Percentiles rank a stretch among this genome's conserved stretches.
phyloP scores from a whole-genome alignment of 2,329 filamentous ascomycete genomes.

The Dactylellina haptotyla region DNA sequence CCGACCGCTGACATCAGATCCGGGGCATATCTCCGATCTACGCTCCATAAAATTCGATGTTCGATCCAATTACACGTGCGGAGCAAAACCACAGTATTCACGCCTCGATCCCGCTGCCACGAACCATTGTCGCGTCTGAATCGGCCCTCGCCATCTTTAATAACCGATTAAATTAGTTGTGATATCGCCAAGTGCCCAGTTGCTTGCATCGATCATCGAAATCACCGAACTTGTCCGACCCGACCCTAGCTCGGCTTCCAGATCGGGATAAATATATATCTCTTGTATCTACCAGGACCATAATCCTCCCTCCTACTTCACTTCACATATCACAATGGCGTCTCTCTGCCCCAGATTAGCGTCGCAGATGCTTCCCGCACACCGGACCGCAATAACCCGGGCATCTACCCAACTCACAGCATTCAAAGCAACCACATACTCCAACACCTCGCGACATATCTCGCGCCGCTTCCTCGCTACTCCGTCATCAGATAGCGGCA shows the following conservation, averaged over 20 bases:
- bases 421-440: neutral
- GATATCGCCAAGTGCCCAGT: too few relatives aligned
- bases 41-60: neutral
- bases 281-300: neutral
- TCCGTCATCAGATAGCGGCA: conserved; percentile 6
- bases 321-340: conserved; percentile 20
- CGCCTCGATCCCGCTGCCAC: neutral
- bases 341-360: conserved; percentile 23
- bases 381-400: conserved; percentile 20
- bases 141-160: neutral
- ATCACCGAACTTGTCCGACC: neutral
- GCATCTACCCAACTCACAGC: conserved; percentile 9
- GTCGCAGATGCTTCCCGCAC: conserved; percentile 21
- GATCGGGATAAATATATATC: too few relatives aligned
- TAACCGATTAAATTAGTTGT: neutral
- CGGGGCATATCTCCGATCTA: conserved; percentile 37
- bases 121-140: neutral
- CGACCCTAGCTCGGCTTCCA: too few relatives aligned
- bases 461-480: conserved; percentile 31
- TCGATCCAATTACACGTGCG: neutral
- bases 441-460: conserved; percentile 1
- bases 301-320: neutral
- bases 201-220: too few relatives aligned
- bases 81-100: neutral
- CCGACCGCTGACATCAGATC: conserved; percentile 43